Evolutionary conservation across 1,284 basidiomycete genomes (phyloP), one percentile per base, ranked within the genome.

Genomic region (Cryptococcus deneoformans): DNA sequence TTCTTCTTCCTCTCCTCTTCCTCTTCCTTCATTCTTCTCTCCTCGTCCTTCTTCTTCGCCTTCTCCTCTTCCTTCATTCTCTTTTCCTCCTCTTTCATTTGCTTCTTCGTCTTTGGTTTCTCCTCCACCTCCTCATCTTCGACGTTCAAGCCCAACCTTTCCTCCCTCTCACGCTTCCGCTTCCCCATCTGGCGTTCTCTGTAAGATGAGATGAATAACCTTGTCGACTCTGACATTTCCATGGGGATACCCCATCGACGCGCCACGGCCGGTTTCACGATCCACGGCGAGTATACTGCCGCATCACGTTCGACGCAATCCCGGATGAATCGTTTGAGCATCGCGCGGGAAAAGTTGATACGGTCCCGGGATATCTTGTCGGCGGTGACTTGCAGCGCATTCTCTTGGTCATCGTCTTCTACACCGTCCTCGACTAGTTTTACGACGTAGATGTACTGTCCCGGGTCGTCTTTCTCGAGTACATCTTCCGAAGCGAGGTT

Each of bases 301-400:
- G 92, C 83, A 60, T 95, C 92, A 50, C 95, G 87, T 65, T 89
- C 85, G 3, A 98, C 87, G 70, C 91, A 94, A 71, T 98, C 95
- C 60, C 91, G 88, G 52, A 99, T 88, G 78, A 95, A 98, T 42
- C 93, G 89, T 63, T 93, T 90, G 36, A 99, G 83, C 67, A 98
- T 95, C 12, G 93, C 92, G 75, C 97, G 96, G 46, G 92, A 95
- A 79, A 97, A 98, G 20, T 90, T 87, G 39, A 94, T 83, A 57
- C 94, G 89, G 75, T 99, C 95, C 60, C 95, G 91, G 91, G 88
- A 89, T 83, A 94, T 87, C 65, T 84, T 82, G 56, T 83, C 81
- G 61, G 87, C 88, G 59, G 85, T 85, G 5, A 92, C 89, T 70
- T 93, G 90, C 80, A 92, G 87, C 53, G 88, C 79, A 66, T 85